Evolutionary conservation across 2,329 filamentous ascomycete genomes (phyloP).

Genomic region (Sphaceloma murrayae): DNA sequence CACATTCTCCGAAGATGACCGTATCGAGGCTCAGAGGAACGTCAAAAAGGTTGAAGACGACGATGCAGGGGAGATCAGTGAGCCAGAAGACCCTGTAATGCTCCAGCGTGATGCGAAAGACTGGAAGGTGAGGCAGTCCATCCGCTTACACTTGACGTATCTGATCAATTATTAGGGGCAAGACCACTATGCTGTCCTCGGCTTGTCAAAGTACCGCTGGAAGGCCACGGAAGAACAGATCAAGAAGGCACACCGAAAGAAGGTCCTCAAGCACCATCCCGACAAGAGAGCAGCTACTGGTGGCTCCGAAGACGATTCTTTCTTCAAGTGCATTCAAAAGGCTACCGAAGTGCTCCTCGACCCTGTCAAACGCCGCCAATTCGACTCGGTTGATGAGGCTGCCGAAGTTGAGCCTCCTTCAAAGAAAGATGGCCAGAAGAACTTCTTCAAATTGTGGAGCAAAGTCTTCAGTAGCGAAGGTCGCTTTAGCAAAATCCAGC

Average conservation of each 20-base stretch:
- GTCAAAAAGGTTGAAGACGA: slow-evolving; percentile 93
- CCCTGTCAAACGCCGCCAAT: slow-evolving; percentile 85
- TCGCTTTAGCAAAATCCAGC: slow-evolving; percentile 84
- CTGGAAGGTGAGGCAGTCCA: slow-evolving; percentile 95
- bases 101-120: slow-evolving; percentile 92
- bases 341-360: slow-evolving; percentile 89
- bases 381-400: slow-evolving; percentile 89
- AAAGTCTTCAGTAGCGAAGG: slow-evolving; percentile 83
- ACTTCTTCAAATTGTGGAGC: slow-evolving; percentile 93
- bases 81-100: slow-evolving; percentile 87
- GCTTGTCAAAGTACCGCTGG: slow-evolving; percentile 83
- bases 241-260: slow-evolving; percentile 97
- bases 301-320: slow-evolving; percentile 82
- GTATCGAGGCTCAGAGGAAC: slow-evolving; percentile 87
- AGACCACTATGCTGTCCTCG: slow-evolving; percentile 96
- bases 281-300: slow-evolving; percentile 96
- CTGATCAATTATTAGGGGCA: slow-evolving; percentile 57
- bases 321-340: slow-evolving; percentile 99
- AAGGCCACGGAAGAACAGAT: slow-evolving; percentile 96
- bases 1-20: slow-evolving; percentile 97
- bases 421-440: slow-evolving; percentile 70
- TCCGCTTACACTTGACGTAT: too few relatives aligned
- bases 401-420: slow-evolving; percentile 84
- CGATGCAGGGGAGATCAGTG: slow-evolving; percentile 82
- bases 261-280: slow-evolving; percentile 97